Conservation (phyloP, 352 stramenopile species). For the Phytopythium mirpurense region DNA sequence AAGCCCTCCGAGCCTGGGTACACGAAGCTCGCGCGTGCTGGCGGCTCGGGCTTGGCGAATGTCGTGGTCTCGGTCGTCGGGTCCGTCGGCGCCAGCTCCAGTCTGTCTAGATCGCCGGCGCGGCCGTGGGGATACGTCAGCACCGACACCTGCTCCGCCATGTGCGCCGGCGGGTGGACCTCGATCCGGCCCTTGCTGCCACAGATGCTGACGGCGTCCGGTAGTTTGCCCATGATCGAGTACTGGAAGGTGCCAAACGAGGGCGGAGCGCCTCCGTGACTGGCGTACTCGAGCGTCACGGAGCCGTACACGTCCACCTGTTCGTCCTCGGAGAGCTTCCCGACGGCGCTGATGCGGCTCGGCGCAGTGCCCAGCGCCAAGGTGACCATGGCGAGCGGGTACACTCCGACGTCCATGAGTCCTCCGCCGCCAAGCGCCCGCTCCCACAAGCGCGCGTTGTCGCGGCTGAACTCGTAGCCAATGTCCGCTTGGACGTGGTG, state of each 20-base stretch:
- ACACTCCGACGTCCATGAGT: slow-evolving; percentile 74
- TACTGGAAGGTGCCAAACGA: slow-evolving; percentile 55
- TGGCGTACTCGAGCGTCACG: slow-evolving; percentile 45
- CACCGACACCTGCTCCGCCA: slow-evolving; percentile 40
- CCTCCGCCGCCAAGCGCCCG: slow-evolving; percentile 55
- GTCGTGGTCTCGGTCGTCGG: background rate
- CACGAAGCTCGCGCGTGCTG: slow-evolving; percentile 41
- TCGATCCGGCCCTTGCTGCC: slow-evolving; percentile 65
- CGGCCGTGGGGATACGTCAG: slow-evolving; percentile 20
- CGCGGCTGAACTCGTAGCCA: slow-evolving; percentile 10
- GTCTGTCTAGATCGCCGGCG: slow-evolving; percentile 17
- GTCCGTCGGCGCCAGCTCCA: background rate
- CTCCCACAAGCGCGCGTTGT: slow-evolving; percentile 65
- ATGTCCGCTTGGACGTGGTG: slow-evolving; percentile 36
- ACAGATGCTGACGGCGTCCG: slow-evolving; percentile 71
- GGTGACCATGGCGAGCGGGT: slow-evolving; percentile 68
- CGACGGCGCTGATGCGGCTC: slow-evolving; percentile 35
- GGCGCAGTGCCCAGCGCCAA: slow-evolving; percentile 51
- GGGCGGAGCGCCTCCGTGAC: slow-evolving; percentile 8
- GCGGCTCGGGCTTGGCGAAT: slow-evolving; percentile 38
- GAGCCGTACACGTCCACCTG: slow-evolving; percentile 51
- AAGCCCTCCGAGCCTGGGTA: slow-evolving; percentile 55
- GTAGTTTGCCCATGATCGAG: slow-evolving; percentile 44
- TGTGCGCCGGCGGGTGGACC: slow-evolving; percentile 55
- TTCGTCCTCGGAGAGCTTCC: slow-evolving; percentile 36